These are phyloP conservation scores for Xanthoconium stramineum DNA, from an alignment of 768 basidiomycete genomes.

Conservation along the genomic window DNA sequence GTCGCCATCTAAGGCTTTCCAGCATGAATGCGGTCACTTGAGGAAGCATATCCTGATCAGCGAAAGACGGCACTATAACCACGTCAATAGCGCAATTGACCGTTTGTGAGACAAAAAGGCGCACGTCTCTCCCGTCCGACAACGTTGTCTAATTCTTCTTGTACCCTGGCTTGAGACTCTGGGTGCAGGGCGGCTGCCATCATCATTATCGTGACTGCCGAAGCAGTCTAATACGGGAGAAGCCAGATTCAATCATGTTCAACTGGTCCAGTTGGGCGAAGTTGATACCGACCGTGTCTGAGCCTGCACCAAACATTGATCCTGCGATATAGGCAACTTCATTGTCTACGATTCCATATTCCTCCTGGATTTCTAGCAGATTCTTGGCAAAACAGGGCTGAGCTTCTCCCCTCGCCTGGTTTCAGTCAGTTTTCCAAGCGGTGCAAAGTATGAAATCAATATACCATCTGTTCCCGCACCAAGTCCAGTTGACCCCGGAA, in stretches of 20 bases:
- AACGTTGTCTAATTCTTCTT: constrained; percentile 51
- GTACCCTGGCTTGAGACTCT: constrained; percentile 45
- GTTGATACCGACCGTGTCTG: constrained; percentile 34
- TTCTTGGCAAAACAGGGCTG: constrained; percentile 34
- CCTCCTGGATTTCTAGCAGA: constrained; percentile 35
- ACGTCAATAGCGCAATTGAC: not conserved
- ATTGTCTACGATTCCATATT: constrained; percentile 30
- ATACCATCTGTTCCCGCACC: constrained; percentile 30
- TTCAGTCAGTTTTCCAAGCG: not conserved
- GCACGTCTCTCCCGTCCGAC: constrained; percentile 39
- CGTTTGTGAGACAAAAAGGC: not conserved
- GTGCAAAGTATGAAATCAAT: not conserved
- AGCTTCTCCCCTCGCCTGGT: constrained; percentile 25
- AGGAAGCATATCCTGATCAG: constrained; percentile 32
- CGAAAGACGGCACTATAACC: constrained; percentile 35
- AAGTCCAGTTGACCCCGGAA: constrained; percentile 30
- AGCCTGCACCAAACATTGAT: constrained; percentile 42
- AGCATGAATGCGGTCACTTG: constrained; percentile 36
- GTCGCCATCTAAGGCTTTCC: constrained; percentile 39
- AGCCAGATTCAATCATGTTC: not conserved
- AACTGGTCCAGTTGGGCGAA: too few species aligned
- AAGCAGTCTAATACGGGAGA: constrained; percentile 28
- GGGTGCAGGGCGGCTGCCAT: constrained; percentile 54
- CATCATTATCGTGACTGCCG: constrained; percentile 51
- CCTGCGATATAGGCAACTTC: constrained; percentile 41